Evolutionary conservation across 192 early-diverging fungal species (phyloP), one percentile per base, ranked within the genome.

Genomic region (Coemansia sp.): DNA sequence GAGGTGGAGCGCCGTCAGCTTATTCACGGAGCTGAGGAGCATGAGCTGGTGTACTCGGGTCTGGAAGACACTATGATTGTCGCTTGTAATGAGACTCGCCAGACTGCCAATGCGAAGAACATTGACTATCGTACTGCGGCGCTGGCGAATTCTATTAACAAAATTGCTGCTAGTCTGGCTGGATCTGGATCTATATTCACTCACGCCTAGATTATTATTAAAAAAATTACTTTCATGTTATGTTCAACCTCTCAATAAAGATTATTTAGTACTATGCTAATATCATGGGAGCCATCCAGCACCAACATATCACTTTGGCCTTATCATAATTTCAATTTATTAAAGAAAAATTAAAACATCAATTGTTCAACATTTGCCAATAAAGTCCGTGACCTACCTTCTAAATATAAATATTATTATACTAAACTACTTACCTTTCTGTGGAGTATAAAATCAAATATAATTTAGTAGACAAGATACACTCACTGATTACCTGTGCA

Each of bases 21-120:
- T 46, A 89, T 93, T 60, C 90, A 92, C 66, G 93, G 93, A 57
- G 93, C 93, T 13, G 91, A 94, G 74, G 93, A 94, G 79, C 87
- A 89, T 27, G 93, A 94, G 80, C 86, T 94, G 8, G 89, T 94
- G 16, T 94, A 93, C 86, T 93, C 92, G 49, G 93, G 93, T 42
- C 77, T 94, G 18, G 93, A 94, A 59, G 93, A 94, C 71, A 93
- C 93, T n/a, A 93, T 94, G 92, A 90, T 92, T 59, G 85, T 84
- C 66, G 93, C 93, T 15, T 93, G 90, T 71, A 79, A 85, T 34
- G 92, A 92, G 83, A 93, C 93, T 5, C 85, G 88, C 66, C 79
- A 83, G 60, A 94, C 92, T 7, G 90, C 93, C 34, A 76, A 80
- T 20, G 85, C 72, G 6, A 84, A 89, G 78, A 83, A 87, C 49